These are phyloP conservation scores for Nannochloris sp. DNA, from an alignment of 139 green algal genomes.

Conservation along the genomic window DNA sequence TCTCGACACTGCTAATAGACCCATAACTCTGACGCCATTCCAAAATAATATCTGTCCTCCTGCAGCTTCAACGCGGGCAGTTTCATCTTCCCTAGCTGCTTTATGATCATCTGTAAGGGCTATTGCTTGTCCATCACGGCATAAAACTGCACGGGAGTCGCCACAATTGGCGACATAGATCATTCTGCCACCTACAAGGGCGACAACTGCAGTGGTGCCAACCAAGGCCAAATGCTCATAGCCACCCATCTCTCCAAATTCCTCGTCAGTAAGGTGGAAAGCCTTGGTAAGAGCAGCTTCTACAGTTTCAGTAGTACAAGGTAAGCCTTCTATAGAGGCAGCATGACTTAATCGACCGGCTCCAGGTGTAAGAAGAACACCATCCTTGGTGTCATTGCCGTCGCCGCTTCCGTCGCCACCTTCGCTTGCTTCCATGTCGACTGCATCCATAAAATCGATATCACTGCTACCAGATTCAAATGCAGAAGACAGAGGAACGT, in stretches of 20 bases:
- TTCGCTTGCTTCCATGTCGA: not conserved
- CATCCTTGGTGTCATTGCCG: not conserved
- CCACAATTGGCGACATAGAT: slow-evolving; percentile 78
- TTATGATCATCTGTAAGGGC: slow-evolving; percentile 69
- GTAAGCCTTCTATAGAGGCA: not conserved
- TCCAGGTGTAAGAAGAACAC: not conserved
- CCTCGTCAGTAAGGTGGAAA: slow-evolving; percentile 45
- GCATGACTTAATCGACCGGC: not conserved
- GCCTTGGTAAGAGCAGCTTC: slow-evolving; percentile 39
- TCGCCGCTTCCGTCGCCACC: not conserved
- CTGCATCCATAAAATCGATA: not conserved
- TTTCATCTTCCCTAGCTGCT: slow-evolving; percentile 64
- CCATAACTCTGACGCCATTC: slow-evolving; percentile 69
- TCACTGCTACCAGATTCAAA: not conserved
- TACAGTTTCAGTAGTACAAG: slow-evolving; percentile 25
- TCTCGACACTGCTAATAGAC: slow-evolving; percentile 61
- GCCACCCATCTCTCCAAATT: slow-evolving; percentile 39
- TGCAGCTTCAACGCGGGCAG: slow-evolving; percentile 53
- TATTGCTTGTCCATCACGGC: slow-evolving; percentile 38
- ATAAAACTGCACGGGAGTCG: slow-evolving; percentile 76
- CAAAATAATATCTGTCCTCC: slow-evolving; percentile 69
- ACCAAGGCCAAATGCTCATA: slow-evolving; percentile 45
- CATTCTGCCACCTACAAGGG: slow-evolving; percentile 49
- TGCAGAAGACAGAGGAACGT: no score
- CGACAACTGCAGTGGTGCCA: slow-evolving; percentile 79